phyloP scores from a whole-genome alignment of 1,284 basidiomycete genomes.

The Singerocomus inundabilis region DNA sequence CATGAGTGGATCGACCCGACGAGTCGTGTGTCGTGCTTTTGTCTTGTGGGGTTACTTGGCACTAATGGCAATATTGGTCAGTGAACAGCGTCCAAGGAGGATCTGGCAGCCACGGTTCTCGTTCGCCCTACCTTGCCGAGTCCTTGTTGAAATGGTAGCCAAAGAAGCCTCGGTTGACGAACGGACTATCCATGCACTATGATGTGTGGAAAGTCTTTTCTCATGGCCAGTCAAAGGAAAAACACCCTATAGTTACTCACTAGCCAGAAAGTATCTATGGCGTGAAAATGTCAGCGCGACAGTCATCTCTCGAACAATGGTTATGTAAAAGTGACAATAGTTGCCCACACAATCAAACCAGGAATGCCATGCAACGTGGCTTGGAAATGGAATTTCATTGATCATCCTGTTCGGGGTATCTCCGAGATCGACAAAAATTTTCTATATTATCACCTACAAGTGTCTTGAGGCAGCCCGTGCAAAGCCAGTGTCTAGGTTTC shows the following conservation, averaged over 20 bases:
- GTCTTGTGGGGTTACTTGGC: no score
- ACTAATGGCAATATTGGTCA: no score
- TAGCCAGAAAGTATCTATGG: not conserved
- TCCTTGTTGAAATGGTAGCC: no score
- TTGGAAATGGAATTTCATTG: not conserved
- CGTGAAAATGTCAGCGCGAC: not conserved
- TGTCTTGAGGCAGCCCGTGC: slow-evolving; percentile 7
- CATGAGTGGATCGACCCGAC: no score
- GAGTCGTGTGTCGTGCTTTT: no score
- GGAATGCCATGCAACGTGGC: not conserved
- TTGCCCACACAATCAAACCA: not conserved
- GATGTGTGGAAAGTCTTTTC: no score
- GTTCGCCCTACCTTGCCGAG: no score
- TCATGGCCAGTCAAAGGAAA: not conserved
- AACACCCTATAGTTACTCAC: not conserved
- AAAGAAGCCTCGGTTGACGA: no score
- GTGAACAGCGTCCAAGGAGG: no score
- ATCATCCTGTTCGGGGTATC: not conserved
- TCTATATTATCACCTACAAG: slow-evolving; percentile 19
- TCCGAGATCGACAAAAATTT: not conserved
- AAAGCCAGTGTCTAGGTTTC: slow-evolving; percentile 15
- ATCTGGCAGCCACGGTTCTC: no score
- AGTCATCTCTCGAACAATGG: not conserved
- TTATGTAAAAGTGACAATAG: not conserved
- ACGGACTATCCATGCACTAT: no score